phyloP scores from a whole-genome alignment of 331 rosid species.

The Malus hybrid region DNA sequence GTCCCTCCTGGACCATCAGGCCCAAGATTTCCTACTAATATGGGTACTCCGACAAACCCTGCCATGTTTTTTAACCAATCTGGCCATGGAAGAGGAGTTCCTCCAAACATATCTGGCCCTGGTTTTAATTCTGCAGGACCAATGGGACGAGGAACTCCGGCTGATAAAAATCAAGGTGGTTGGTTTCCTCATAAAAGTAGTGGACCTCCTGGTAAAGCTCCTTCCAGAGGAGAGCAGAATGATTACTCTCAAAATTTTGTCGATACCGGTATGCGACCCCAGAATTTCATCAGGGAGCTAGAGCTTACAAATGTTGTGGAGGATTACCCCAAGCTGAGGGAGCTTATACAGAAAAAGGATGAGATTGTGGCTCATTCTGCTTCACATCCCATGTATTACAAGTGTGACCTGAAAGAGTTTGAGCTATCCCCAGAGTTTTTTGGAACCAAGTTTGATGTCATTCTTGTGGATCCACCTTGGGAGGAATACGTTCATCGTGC shows the following conservation, averaged over 20 bases:
- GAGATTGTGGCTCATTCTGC: constrained; percentile 78
- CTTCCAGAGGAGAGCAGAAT: constrained; percentile 97
- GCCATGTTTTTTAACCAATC: constrained; percentile 72
- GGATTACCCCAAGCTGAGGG: constrained; percentile 95
- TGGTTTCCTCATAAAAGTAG: constrained; percentile 76
- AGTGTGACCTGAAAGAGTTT: constrained; percentile 72
- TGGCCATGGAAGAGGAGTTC: constrained; percentile 67
- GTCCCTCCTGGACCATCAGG: constrained; percentile 60
- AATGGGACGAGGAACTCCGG: constrained; percentile 50
- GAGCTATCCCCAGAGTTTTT: constrained; percentile 87
- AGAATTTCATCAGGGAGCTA: constrained; percentile 90
- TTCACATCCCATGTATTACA: constrained; percentile 74
- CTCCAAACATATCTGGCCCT: constrained; percentile 55
- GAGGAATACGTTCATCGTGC: constrained; percentile 97
- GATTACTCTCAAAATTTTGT: constrained; percentile 96
- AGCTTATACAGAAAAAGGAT: constrained; percentile 93
- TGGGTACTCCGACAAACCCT: constrained; percentile 59
- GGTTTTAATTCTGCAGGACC: constrained; percentile 64
- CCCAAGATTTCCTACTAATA: constrained; percentile 66
- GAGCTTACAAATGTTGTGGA: constrained; percentile 92
- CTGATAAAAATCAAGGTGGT: constrained; percentile 70
- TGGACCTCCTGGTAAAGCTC: constrained; percentile 86
- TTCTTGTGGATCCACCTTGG: constrained; percentile 97
- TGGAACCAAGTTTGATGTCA: constrained; percentile 91
- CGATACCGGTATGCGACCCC: constrained; percentile 93